phyloP scores from a whole-genome alignment of 2,329 filamentous ascomycete genomes.

The Microsporum ferrugineum region DNA sequence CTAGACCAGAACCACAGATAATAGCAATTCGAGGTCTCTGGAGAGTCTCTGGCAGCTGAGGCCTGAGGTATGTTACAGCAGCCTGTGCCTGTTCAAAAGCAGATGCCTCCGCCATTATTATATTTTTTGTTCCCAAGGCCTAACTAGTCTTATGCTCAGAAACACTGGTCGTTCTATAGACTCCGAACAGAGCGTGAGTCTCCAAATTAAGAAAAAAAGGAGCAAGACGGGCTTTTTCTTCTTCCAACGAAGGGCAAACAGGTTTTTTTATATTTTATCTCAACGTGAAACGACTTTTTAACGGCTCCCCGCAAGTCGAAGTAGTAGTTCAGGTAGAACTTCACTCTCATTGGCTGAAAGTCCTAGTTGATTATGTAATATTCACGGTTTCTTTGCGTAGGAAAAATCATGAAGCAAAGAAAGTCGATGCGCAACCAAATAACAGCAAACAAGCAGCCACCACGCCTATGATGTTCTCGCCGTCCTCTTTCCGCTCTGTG shows the following conservation, averaged over 20 bases:
- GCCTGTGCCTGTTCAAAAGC: conserved; percentile 28
- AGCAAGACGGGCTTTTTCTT: background rate
- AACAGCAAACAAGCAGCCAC: background rate
- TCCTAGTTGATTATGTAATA: background rate
- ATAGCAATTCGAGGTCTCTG: conserved; percentile 49
- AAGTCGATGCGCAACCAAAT: background rate
- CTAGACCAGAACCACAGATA: conserved; percentile 54
- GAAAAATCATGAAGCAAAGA: background rate
- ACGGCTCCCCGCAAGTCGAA: conserved; percentile 3
- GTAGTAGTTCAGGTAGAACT: background rate
- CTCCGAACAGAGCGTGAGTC: background rate
- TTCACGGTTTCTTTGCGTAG: background rate
- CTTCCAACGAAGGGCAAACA: background rate
- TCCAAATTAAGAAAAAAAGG: background rate
- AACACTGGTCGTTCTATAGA: background rate
- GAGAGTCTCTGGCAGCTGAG: conserved; percentile 40
- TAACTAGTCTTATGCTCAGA: background rate
- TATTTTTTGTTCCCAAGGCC: background rate
- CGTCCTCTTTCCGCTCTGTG: conserved; percentile 11
- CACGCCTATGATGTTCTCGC: conserved; percentile 12
- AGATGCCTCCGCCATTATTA: conserved; percentile 10
- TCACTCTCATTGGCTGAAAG: background rate
- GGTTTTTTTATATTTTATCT: background rate
- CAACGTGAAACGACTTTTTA: background rate
- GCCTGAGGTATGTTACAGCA: conserved; percentile 41